Evolutionary conservation across 2,329 filamentous ascomycete species (phyloP), one percentile per base, ranked within the genome.

Genomic region (Chalara sp.): DNA sequence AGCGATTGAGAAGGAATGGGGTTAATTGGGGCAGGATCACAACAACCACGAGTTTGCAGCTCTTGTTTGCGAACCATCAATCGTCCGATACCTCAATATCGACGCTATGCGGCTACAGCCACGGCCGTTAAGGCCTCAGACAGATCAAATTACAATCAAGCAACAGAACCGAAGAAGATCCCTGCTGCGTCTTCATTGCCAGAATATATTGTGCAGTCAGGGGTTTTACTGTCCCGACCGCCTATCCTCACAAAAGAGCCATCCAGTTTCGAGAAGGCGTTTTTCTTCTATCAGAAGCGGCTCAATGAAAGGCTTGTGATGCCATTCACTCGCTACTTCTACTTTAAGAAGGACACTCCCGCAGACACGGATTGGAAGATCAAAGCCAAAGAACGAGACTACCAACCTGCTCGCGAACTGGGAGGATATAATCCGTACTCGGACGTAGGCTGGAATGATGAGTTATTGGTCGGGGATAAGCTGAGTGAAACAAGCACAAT

Each of bases 201-300:
- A 41, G 50, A 64, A 54, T 68, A 76, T 70, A 68, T 66, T 58
- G 68, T 79, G 65, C 72, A 77, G 59, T 77, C 83, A 52, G 87
- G 89, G 57, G 77, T 96, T 53, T 81, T 97, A 60, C 82, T 99
- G 56, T 93, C 90, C 44, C 89, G 93, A 31, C 82, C 93, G 45
- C 93, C 93, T 6, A 75, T 95, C 53, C 77, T 99, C 63, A 97
- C 93, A 30, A 86, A 87, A 59, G 77, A 86, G 54, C 83, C 92
- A 49, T 87, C 87, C 33, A 78, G 88, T 10, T 97, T 99, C 70
- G 93, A 99, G 70, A 87, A 89, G 65, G 79, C 92, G 57, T 97
- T 86, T 72, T 96, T 86, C 76, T 90, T 99, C 68, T 99, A 99
- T 74, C 93, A 99, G 73, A 92, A 92, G 63, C 89, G 93, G 11